Base-by-base conservation (phyloP, 345 rosid species). In the Reutealis trisperma region DNA sequence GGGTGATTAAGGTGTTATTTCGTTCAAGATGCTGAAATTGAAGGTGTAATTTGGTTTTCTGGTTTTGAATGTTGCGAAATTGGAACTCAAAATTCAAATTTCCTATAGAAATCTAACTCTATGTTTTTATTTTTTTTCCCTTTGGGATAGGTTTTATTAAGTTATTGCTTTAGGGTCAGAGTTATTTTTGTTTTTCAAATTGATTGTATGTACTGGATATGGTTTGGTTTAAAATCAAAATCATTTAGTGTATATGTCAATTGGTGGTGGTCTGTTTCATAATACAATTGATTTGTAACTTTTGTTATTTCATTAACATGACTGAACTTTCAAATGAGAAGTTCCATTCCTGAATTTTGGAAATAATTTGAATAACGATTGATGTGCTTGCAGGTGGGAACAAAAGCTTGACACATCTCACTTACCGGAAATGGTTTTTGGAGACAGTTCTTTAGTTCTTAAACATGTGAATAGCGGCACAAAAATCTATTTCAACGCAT, bases 341-440 rank as follows among this genome's bases (percentile, higher is more conserved):
- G 16, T 6, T 44, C 32, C 18, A 34, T 21, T 37, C 11, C 47
- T 14, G 13, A 37, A 55, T 42, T 60, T 13, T 30, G 6, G 10
- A 25, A 52, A 27, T 51, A 27, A 9, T 52, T 52, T 55, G 4
- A 22, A 44, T 47, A 25, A n/a, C 11, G 76, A 42, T 63, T 82
- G 75, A 21, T 77, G 47, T 77, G 18, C 71, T 68, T 80, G 75
- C 83, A 94, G 98, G 85, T 92, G 98, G 98, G 98, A 93, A 75
- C 77, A 90, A 73, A 89, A 82, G 84, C 97, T 96, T 21, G 77
- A 83, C 58, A 91, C 99, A 21, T 90, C 91, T 73, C 97, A 96
- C 73, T 82, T 93, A 63, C 96, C 97, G 5, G 98, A 92, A 82
- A 96, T 96, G 97, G 88, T 93, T 54, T 96, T 96, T 82, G 98